Base-by-base conservation (phyloP, 768 basidiomycete species). In the Hebeloma cylindrosporum region DNA sequence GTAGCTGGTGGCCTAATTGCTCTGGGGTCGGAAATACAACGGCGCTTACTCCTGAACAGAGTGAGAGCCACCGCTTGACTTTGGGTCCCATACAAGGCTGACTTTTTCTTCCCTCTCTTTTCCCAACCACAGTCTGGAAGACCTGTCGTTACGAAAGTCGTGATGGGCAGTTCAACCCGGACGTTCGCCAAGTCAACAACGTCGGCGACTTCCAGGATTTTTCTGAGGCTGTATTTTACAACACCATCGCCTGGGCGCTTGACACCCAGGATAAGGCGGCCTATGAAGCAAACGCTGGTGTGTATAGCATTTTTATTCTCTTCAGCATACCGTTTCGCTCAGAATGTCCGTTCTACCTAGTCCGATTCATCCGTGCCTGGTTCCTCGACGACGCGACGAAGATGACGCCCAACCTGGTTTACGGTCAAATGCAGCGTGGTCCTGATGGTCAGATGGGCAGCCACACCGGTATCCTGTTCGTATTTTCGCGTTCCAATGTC, bases 341-440 rank as follows among this genome's bases (percentile, higher is more conserved):
- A 26, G 18, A 14, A 16, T 25, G 30, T 35, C 25, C 42, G 29
- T 33, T 22, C 4, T 38, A 47, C 60, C n/a, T n/a, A 68, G 78
- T 70, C 3, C 57, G 59, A 4, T 79, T 71, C 57, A 58, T 85
- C 45, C 57, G 72, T 14, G 69, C 75, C 0, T 84, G 80, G 78
- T 87, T 85, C 67, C 48, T 84, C n/a, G 68, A 82, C 48, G 51
- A 58, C 1, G 64, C 60, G 3, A 85, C 83, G 1, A 63, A 52
- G 27, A 85, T 86, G 83, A 83, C 79, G 42, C 83, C 83, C 0
- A 78, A 82, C 52, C 61, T 87, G 30, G 70, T 80, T 45, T 86
- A 73, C 55, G 73, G 68, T 0, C 80, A 82, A 51, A 72, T 80
- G 60, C 38, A 68, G 43, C 64, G 73, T 6, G 73, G 72, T 30